Base-by-base conservation (phyloP, 2,329 filamentous ascomycete species). In the Colletotrichum costaricense region DNA sequence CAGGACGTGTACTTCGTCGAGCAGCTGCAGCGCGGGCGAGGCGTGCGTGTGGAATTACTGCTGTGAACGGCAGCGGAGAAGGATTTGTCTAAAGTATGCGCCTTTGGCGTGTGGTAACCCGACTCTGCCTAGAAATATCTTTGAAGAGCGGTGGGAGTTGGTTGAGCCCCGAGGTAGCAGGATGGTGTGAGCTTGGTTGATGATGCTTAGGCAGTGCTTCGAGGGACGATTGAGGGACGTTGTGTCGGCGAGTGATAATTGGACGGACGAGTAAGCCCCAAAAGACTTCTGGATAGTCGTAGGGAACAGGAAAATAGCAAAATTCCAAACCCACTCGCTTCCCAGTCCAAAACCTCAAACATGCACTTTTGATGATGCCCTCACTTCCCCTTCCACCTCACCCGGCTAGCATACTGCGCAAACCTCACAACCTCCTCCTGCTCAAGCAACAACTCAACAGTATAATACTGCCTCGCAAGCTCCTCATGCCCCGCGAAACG, bases 401-500 rank as follows among this genome's bases (percentile, higher is more conserved):
- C 86, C 77, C 88, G 88, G 7, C 90, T 88, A 69, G 94, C 93
- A 94, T 94, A 97, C 63, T 81, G 85, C 11, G 90, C 92, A 88
- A 93, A 97, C 76, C 85, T 88, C 82, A 87, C 84, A 12, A 97
- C 91, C 85, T 95, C 93, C 54, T 94, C 92, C 80, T 93, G 89
- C 78, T 87, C 89, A 79, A 93, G 79, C 75, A 97, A 85, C 76
- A 88, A 82, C 67, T 96, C 94, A 7, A 97, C 90, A 0, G 91
- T 95, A 82, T 91, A 94, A 80, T 88, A 95, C 67, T 92, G 84
- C 77, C 88, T 87, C 16, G 94, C 95, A 76, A 97, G 83, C 77
- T 93, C 93, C 86, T 97, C 94, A 79, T 97, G 94, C 5, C 84
- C 87, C 42, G 90, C 92, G 79, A 95, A 89, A 52, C 90, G 85